Conservation (phyloP, 116 monocot species). For the Posidonia oceanica region DNA sequence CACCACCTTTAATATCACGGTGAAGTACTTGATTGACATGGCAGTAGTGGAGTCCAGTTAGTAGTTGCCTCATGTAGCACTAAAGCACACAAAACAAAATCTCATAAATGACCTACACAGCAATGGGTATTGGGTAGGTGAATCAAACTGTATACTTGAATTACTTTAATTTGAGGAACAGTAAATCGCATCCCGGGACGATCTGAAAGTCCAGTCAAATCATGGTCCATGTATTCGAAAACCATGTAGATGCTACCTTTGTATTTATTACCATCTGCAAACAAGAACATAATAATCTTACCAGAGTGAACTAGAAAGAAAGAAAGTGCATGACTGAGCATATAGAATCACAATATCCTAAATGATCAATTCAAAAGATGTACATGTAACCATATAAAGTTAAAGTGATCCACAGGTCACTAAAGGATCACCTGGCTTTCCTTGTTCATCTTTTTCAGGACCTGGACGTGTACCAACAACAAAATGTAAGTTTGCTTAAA, state of each 20-base stretch:
- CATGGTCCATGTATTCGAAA: slow-evolving; percentile 99
- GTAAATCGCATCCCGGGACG: slow-evolving; percentile 91
- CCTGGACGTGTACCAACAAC: slow-evolving; percentile 18
- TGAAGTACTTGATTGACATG: slow-evolving; percentile 98
- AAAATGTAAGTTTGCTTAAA: neutral
- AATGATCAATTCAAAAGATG: no score
- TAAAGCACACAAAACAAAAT: slow-evolving; percentile 9
- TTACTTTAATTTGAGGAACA: slow-evolving; percentile 94
- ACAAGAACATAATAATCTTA: neutral
- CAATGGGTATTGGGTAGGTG: neutral
- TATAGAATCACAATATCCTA: no score
- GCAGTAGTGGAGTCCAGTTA: slow-evolving; percentile 96
- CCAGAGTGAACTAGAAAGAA: neutral
- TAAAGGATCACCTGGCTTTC: slow-evolving; percentile 36
- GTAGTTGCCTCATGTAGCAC: slow-evolving; percentile 98
- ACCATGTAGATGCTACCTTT: slow-evolving; percentile 99
- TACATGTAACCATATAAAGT: neutral
- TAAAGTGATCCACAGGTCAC: neutral
- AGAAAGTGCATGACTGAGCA: no score
- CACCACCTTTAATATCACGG: slow-evolving; percentile 91
- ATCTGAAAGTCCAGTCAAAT: slow-evolving; percentile 85
- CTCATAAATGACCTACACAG: neutral
- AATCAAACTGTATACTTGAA: neutral
- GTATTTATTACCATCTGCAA: slow-evolving; percentile 84
- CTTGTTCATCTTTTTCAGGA: slow-evolving; percentile 90